phyloP scores from a whole-genome alignment of 2,329 filamentous ascomycete species.

The Nemania sp. region DNA sequence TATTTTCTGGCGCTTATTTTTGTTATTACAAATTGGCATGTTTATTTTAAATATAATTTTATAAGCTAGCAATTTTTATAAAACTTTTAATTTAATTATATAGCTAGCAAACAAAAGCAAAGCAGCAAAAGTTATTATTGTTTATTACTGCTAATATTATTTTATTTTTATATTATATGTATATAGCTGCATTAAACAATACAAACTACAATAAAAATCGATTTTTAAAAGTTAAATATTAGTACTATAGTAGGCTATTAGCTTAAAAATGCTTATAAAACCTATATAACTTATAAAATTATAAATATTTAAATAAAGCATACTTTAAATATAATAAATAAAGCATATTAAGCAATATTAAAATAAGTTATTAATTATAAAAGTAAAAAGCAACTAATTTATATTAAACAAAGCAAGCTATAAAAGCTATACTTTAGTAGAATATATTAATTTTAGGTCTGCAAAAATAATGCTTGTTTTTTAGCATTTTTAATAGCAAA shows the following conservation, averaged over 20 bases:
- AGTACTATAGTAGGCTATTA: background rate
- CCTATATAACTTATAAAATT: background rate
- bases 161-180: no score
- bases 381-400: background rate
- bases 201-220: background rate
- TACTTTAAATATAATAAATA: background rate
- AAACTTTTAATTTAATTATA: no score
- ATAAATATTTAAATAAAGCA: background rate
- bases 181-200: no score
- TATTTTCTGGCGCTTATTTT: no score
- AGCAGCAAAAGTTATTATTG: no score
- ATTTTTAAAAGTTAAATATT: background rate
- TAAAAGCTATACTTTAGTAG: background rate
- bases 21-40: no score
- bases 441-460: background rate
- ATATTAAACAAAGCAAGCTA: background rate
- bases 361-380: background rate
- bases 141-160: no score
- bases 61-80: no score
- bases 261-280: background rate
- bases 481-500: no score
- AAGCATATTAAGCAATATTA: no score
- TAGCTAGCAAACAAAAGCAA: no score
- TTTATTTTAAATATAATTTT: no score
- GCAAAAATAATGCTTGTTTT: background rate